Percentiles rank a stretch among this genome's conserved stretches.
Conservation (phyloP, 352 stramenopile genomes). For the Pythium volutum region DNA sequence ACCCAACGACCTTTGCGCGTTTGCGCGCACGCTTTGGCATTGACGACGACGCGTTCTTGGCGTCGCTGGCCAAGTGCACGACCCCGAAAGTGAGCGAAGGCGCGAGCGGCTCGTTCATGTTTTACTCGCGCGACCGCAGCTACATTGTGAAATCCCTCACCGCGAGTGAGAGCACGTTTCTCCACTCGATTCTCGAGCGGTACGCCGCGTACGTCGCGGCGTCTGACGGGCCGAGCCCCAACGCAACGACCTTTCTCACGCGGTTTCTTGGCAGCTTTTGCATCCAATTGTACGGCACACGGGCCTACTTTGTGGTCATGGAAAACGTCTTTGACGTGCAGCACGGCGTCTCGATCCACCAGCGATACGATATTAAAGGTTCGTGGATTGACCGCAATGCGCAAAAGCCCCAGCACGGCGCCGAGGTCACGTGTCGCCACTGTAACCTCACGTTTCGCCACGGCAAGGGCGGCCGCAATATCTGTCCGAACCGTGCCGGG, state of each 20-base stretch:
- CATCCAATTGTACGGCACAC: conserved; percentile 70
- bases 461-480: conserved; percentile 40
- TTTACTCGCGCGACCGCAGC: conserved; percentile 71
- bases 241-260: conserved; percentile 67
- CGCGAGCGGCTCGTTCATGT: conserved; percentile 79
- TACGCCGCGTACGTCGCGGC: conserved; percentile 61
- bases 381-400: conserved; percentile 81
- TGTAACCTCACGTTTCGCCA: conserved; percentile 70
- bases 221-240: conserved; percentile 2
- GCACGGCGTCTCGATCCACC: conserved; percentile 69
- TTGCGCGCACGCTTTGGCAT: conserved; percentile 60
- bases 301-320: conserved; percentile 86
- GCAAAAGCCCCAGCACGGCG: conserved; percentile 48
- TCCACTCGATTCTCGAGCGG: conserved; percentile 60
- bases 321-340: conserved; percentile 87
- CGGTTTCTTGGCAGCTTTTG: conserved; percentile 84
- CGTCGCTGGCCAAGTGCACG: conserved; percentile 55
- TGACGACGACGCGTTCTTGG: conserved; percentile 46
- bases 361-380: conserved; percentile 88
- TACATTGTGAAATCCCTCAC: conserved; percentile 83
- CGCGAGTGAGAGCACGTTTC: conserved; percentile 49
- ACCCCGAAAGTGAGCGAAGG: conserved; percentile 80
- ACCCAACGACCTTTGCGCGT: conserved; percentile 42
- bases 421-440: conserved; percentile 63
- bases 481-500: conserved; percentile 60